Evolutionary conservation across 345 rosid species (phyloP), one percentile per base, ranked within the genome.

Genomic region (Xanthoceras sorbifolium): DNA sequence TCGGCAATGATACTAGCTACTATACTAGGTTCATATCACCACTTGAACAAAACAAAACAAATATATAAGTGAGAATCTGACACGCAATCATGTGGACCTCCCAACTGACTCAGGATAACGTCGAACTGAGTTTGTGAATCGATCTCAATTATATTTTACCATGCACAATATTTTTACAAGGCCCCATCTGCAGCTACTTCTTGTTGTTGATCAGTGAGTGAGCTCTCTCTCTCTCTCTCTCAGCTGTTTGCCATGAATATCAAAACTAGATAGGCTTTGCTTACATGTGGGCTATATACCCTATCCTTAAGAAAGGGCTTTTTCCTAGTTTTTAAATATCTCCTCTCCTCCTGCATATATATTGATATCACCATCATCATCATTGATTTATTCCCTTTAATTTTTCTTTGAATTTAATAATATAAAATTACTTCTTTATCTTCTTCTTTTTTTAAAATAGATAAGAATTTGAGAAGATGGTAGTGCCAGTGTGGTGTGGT

Each of bases 11-110:
- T 26, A 6, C 34, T 14, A 4, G 20, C 66, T 28, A 5, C 52
- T 7, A 46, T 5, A 8, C 1, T 3, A 46, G 3, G 40, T 36
- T 36, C 40, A 36, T 42, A 42, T 1, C 48, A 9, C 59, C 59
- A 17, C 22, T 52, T 17, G n/a, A 52, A 4, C 60, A 12, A 3
- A 54, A 54, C 60, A 54, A 54, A 54, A 5, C 23, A 5, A 54
- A n/a, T 54, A 4, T 1, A 23, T n/a, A 20, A 22, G 29, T 66
- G 9, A 59, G 77, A 78, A 67, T 78, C 67, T 65, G 60, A 65
- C 77, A 66, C 52, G 59, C 66, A 67, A 72, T n/a, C n/a, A n/a
- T 73, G 23, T 26, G 69, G 74, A 36, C 74, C 52, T 73, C 31
- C 48, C 50, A 36, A 28, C 57, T 17, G 64, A 22, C 69, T 23